phyloP scores from a whole-genome alignment of 208 protist genomes.

The Leishmania martiniquensis region DNA sequence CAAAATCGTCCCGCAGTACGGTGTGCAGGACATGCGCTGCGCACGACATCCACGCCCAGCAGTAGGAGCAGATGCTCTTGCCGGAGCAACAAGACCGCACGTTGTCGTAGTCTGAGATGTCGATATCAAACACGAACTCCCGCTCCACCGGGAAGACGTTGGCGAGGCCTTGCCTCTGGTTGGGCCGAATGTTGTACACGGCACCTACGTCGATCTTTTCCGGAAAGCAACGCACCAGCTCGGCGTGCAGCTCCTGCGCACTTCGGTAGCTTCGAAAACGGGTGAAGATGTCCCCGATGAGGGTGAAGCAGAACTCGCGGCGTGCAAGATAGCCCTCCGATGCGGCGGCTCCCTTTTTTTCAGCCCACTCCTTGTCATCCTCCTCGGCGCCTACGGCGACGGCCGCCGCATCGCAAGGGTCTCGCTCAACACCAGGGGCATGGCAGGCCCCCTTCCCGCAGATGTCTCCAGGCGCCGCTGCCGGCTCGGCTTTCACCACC shows the following conservation, averaged over 20 bases:
- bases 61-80: constrained; percentile 96
- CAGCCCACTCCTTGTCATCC: not conserved
- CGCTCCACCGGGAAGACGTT: constrained; percentile 89
- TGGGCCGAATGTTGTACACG: constrained; percentile 87
- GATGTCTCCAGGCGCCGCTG: not conserved
- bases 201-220: constrained; percentile 93
- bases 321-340: constrained; percentile 75
- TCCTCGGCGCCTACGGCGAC: not conserved
- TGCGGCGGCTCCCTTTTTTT: constrained; percentile 22
- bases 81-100: constrained; percentile 96
- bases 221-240: constrained; percentile 77
- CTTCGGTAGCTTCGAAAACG: constrained; percentile 85
- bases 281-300: constrained; percentile 90
- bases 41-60: constrained; percentile 97
- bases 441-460: not conserved
- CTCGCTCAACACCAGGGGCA: not conserved
- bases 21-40: constrained; percentile 93
- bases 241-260: constrained; percentile 64
- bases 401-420: not conserved
- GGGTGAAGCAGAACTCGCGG: constrained; percentile 91
- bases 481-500: not conserved
- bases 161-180: constrained; percentile 78
- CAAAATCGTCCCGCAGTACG: constrained; percentile 95
- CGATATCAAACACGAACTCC: constrained; percentile 99
- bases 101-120: constrained; percentile 99